These are phyloP conservation scores for Dissoconium aciculare DNA, from an alignment of 2,329 filamentous ascomycete species.

Conservation along the genomic window DNA sequence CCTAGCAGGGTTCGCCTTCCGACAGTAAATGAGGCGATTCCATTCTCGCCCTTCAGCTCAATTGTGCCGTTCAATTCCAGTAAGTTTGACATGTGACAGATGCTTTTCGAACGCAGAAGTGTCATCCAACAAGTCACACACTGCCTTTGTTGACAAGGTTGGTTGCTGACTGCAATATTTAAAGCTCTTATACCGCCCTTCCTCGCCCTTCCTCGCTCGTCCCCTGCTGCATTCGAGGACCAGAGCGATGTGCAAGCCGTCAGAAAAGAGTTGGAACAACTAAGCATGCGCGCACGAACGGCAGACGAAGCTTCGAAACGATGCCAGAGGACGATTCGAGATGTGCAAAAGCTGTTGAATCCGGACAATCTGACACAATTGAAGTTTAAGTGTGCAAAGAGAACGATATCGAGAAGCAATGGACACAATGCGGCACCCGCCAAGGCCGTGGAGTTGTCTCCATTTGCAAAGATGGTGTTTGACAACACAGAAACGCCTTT, in stretches of 20 bases:
- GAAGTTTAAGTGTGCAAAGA: conserved; percentile 29
- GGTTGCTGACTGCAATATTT: conserved; percentile 11
- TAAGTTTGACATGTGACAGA: conserved; percentile 27
- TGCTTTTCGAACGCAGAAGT: no score
- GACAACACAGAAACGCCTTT: conserved; percentile 27
- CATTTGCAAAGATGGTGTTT: conserved; percentile 42
- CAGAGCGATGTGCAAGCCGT: conserved; percentile 12
- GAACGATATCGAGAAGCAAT: conserved; percentile 3
- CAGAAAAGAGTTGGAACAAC: conserved; percentile 41
- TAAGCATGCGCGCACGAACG: conserved; percentile 55
- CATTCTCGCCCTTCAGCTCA: conserved; percentile 69
- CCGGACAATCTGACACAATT: conserved; percentile 55
- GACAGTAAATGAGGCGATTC: conserved; percentile 57
- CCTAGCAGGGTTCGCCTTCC: conserved; percentile 21
- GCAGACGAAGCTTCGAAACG: conserved; percentile 46
- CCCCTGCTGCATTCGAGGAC: conserved; percentile 23
- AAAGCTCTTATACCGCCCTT: conserved; percentile 34
- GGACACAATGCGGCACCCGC: conserved; percentile 5
- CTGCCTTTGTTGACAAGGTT: no score
- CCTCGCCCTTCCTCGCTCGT: conserved; percentile 26
- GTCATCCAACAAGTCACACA: no score
- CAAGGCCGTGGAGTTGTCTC: conserved; percentile 27
- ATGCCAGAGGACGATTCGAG: conserved; percentile 55
- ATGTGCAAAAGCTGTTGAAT: conserved; percentile 60
- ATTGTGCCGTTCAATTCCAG: conserved; percentile 65